phyloP scores from a whole-genome alignment of 257 asterid genomes.

The Rhazya stricta region DNA sequence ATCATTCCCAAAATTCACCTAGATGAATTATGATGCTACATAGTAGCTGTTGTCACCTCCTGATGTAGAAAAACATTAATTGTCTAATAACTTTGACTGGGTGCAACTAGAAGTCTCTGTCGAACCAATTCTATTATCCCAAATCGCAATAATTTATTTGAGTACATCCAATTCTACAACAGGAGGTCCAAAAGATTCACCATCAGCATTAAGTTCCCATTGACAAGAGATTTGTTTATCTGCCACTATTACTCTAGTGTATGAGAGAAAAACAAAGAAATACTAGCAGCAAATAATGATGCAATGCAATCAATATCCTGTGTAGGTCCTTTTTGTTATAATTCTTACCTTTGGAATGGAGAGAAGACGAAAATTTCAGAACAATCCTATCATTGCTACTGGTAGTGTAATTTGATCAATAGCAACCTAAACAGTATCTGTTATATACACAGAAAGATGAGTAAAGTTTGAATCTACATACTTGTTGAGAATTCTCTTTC shows the following conservation, averaged over 20 bases:
- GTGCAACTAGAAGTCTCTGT: not conserved
- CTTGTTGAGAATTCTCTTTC: conserved; percentile 47
- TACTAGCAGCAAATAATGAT: not conserved
- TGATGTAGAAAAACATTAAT: not conserved
- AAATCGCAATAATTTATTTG: not conserved
- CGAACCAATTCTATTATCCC: not conserved
- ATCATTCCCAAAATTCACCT: not conserved
- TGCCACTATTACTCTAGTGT: not conserved
- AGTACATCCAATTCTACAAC: not conserved
- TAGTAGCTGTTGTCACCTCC: not conserved
- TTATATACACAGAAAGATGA: not conserved
- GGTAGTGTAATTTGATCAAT: not conserved
- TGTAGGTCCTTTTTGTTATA: no score
- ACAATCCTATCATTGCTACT: not conserved
- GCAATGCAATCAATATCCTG: not conserved
- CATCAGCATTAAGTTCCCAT: not conserved
- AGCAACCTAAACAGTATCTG: not conserved
- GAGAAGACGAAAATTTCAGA: not conserved
- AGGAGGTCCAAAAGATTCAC: not conserved
- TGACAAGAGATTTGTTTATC: not conserved
- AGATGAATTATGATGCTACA: not conserved
- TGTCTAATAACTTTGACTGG: not conserved
- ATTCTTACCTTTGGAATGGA: not conserved
- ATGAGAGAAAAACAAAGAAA: not conserved
- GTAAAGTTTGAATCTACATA: conserved; percentile 18